These are phyloP conservation scores for Aspergillus sp. DNA, from an alignment of 2,329 filamentous ascomycete genomes.

Conservation along the genomic window DNA sequence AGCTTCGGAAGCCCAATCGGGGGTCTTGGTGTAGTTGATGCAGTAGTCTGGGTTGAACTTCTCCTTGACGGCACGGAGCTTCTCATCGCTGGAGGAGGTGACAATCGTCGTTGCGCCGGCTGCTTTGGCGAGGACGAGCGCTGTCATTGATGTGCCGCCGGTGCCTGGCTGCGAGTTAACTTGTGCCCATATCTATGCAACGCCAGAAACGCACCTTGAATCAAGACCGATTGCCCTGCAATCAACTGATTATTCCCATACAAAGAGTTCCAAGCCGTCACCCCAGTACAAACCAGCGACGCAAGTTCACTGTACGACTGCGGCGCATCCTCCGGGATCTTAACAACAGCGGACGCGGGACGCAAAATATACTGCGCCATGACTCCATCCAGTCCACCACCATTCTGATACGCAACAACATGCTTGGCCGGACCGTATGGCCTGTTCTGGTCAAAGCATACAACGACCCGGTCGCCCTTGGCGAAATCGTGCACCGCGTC, in stretches of 20 bases:
- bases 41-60: constrained; percentile 29
- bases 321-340: constrained; percentile 37
- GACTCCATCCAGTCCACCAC: constrained; percentile 38
- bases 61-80: constrained; percentile 35
- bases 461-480: constrained; percentile 43
- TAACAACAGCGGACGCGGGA: constrained; percentile 43
- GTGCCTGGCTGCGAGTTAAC: constrained; percentile 31
- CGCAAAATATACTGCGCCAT: constrained; percentile 50
- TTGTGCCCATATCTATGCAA: too few species aligned
- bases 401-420: not conserved
- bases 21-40: constrained; percentile 37
- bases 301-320: constrained; percentile 43
- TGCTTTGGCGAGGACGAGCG: constrained; percentile 39
- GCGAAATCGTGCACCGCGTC: constrained; percentile 36
- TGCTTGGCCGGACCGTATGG: not conserved
- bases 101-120: constrained; percentile 43
- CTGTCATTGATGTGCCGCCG: constrained; percentile 42
- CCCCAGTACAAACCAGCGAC: constrained; percentile 50
- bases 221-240: constrained; percentile 48
- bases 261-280: constrained; percentile 53
- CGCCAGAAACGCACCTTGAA: constrained; percentile 34
- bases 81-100: constrained; percentile 43
- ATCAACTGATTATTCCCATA: constrained; percentile 34
- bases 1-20: constrained; percentile 40
- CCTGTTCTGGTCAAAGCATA: not conserved